These are phyloP conservation scores for Mycena galopus DNA, from an alignment of 768 basidiomycete genomes.

Conservation along the genomic window DNA sequence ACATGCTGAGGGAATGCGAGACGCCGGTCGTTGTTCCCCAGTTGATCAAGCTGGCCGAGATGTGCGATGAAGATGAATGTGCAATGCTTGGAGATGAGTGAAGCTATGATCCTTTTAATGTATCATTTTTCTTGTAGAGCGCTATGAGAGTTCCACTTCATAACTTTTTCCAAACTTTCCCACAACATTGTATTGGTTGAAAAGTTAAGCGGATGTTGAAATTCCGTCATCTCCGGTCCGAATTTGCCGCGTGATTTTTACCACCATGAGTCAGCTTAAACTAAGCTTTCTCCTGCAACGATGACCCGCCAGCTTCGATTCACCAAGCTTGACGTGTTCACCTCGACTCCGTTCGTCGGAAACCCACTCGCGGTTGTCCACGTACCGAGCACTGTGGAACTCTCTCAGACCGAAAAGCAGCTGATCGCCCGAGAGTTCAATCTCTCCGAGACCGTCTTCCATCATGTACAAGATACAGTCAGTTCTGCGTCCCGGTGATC, in stretches of 20 bases:
- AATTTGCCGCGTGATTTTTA: neutral
- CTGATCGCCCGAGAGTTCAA: constrained; percentile 63
- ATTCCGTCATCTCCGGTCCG: neutral
- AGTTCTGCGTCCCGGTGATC: constrained; percentile 35
- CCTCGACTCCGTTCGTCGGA: constrained; percentile 52
- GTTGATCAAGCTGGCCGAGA: constrained; percentile 15
- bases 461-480: constrained; percentile 46
- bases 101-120: neutral
- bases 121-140: neutral
- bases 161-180: no score
- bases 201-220: neutral
- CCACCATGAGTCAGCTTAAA: neutral
- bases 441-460: constrained; percentile 62
- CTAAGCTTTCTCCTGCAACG: neutral
- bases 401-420: constrained; percentile 56
- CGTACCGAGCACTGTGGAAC: constrained; percentile 43
- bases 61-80: constrained; percentile 2
- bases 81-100: neutral
- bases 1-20: constrained; percentile 33
- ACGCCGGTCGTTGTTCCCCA: constrained; percentile 25
- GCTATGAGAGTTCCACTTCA: no score
- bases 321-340: constrained; percentile 59
- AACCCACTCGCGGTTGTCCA: constrained; percentile 62
- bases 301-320: constrained; percentile 40
- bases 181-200: no score